Evolutionary conservation across 1,139 yeast genomes (phyloP), one percentile per base, ranked within the genome.

Genomic region (Candida sp.): DNA sequence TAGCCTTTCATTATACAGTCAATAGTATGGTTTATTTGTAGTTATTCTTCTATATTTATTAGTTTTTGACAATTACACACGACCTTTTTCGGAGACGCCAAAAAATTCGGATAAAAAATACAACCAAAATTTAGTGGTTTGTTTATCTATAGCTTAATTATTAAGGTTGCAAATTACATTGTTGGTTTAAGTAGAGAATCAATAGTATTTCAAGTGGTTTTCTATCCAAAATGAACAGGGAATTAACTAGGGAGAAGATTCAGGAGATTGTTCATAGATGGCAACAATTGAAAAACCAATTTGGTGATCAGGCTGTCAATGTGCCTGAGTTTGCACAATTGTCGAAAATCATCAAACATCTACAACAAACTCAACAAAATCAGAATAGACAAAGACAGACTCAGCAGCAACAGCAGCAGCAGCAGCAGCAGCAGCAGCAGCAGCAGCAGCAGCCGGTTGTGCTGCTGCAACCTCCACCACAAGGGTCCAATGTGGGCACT

Each of bases 301-400:
- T 70, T 54, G 87, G 87, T n/a, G 85, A 81, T 39, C 80, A 75
- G 49, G 87, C 82, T 1, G 73, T 73, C 8, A 77, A 76, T 48
- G 79, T 79, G 32, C 82, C 83, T 12, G 87, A 82, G 61, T 82
- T 77, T 57, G 72, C 77, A 37, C 82, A 79, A 49, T 70, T 81
- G 51, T 77, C 83, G 35, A 81, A 75, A 52, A 66, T 80, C 43
- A 66, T 82, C 47, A 77, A 77, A 54, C 71, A 68, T 42, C 76
- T 82, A 45, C 82, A 82, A 39, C 61, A 58, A 42, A 58, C 57
- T 33, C 57, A 53, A 40, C 46, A 54, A 35, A 60, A 54, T 36
- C 57, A 54, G 39, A 57, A 49, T 32, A 46, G 44, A 11, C 49
- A 45, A 27, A 54, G 11, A 12, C 6, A n/a, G 34, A 6, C 6